Evolutionary conservation across 129 eudicot genomes (phyloP).

Genomic region (Tagetes patula): DNA sequence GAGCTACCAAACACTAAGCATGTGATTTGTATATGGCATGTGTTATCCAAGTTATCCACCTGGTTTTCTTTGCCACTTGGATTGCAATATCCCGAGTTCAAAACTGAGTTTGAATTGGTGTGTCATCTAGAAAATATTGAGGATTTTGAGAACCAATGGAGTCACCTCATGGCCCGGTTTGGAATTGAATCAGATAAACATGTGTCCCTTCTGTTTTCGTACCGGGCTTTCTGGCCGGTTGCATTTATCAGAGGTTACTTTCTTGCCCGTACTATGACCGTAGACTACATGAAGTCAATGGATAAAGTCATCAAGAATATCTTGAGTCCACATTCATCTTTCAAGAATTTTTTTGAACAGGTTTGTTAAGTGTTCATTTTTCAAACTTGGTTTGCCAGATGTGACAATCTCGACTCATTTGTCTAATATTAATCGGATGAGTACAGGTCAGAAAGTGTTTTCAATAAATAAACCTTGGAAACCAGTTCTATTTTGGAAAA

Average conservation of each 20-base stretch:
- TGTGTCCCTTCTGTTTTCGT: conserved; percentile 48
- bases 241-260: conserved; percentile 57
- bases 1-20: conserved; percentile 72
- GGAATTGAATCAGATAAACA: conserved; percentile 72
- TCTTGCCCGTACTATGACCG: conserved; percentile 58
- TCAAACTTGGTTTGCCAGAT: background rate
- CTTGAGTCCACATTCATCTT: conserved; percentile 48
- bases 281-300: conserved; percentile 53
- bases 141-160: conserved; percentile 85
- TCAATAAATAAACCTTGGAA: background rate
- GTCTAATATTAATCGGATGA: background rate
- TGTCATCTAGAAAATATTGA: conserved; percentile 63
- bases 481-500: background rate
- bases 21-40: conserved; percentile 51
- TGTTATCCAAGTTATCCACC: conserved; percentile 62
- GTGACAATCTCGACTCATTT: background rate
- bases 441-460: background rate
- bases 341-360: conserved; percentile 59
- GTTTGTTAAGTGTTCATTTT: conserved; percentile 28
- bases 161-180: conserved; percentile 56
- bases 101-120: conserved; percentile 63
- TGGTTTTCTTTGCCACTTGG: conserved; percentile 72
- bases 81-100: conserved; percentile 52
- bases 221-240: conserved; percentile 60
- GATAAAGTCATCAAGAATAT: conserved; percentile 56